These are phyloP conservation scores for Parastagonospora avenae DNA, from an alignment of 2,329 filamentous ascomycete species.

Conservation along the genomic window DNA sequence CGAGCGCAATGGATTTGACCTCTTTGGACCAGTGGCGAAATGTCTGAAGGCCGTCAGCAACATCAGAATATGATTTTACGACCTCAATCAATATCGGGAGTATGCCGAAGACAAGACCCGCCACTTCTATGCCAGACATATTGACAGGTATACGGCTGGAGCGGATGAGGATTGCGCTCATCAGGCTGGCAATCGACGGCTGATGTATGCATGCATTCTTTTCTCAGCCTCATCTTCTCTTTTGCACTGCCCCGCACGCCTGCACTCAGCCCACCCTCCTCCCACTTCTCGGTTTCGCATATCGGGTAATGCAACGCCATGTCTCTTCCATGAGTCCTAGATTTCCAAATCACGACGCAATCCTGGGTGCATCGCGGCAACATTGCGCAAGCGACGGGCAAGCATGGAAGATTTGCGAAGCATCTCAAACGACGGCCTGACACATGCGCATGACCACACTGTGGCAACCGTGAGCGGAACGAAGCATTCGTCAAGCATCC, in stretches of 20 bases:
- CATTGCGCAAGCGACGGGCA: not conserved
- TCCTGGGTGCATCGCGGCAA: not conserved
- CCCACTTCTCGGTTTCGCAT: not conserved
- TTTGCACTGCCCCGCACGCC: not conserved
- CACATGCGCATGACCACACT: not conserved
- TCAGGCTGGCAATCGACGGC: not conserved
- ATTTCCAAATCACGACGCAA: no score
- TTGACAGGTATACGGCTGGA: not conserved
- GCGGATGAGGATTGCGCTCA: not conserved
- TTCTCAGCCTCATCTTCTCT: conserved; percentile 1
- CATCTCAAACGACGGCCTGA: not conserved
- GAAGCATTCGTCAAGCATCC: not conserved
- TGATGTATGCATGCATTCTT: not conserved
- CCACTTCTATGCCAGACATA: conserved; percentile 29
- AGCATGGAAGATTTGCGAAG: not conserved
- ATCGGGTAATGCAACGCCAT: not conserved
- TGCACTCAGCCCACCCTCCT: not conserved
- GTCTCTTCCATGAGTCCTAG: no score
- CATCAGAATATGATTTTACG: conserved; percentile 21
- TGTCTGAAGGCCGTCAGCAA: conserved; percentile 13
- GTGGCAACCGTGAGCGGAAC: not conserved
- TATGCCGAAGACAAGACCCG: conserved; percentile 26
- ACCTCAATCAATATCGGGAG: conserved; percentile 29
- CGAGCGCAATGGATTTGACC: conserved; percentile 15
- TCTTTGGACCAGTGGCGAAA: conserved; percentile 26